These are phyloP conservation scores for Talaromyces wortmannii DNA, from an alignment of 495 filamentous ascomycete genomes.

Conservation along the genomic window DNA sequence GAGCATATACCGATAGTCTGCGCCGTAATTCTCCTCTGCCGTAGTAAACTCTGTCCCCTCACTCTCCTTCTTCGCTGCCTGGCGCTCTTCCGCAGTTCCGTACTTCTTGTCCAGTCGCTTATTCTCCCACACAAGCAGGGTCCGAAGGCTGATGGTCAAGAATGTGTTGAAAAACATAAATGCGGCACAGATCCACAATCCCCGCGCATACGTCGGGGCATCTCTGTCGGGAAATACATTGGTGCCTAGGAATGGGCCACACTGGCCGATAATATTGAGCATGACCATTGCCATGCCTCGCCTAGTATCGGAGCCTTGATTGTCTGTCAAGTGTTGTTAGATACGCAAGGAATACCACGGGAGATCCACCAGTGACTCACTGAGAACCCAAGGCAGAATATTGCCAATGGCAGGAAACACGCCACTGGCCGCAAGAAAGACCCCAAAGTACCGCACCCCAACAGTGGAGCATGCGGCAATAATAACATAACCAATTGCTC, in stretches of 20 bases:
- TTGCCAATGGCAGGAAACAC: conserved; percentile 65
- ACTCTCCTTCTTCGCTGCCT: conserved; percentile 8
- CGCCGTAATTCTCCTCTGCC: conserved; percentile 46
- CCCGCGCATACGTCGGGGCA: conserved; percentile 56
- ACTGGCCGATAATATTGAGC: conserved; percentile 63
- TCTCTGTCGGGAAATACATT: conserved; percentile 56
- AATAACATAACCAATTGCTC: conserved; percentile 66
- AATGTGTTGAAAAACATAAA: conserved; percentile 65
- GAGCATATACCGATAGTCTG: conserved; percentile 38
- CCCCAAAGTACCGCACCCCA: conserved; percentile 57
- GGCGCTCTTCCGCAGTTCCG: conserved; percentile 21
- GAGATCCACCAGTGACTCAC: conserved; percentile 19
- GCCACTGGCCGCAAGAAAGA: conserved; percentile 64
- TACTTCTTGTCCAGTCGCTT: conserved; percentile 45
- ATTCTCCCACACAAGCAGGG: conserved; percentile 58
- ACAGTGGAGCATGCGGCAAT: conserved; percentile 52
- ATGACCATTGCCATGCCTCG: conserved; percentile 67
- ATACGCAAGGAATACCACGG: background rate
- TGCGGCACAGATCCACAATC: conserved; percentile 61
- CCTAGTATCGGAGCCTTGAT: conserved; percentile 64
- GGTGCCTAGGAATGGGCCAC: conserved; percentile 63
- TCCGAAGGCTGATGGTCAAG: conserved; percentile 48
- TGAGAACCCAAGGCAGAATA: conserved; percentile 68
- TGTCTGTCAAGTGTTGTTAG: conserved; percentile 34
- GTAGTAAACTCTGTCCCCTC: conserved; percentile 12